Evolutionary conservation across 768 basidiomycete genomes (phyloP).

Genomic region (Tulasnella sp.): DNA sequence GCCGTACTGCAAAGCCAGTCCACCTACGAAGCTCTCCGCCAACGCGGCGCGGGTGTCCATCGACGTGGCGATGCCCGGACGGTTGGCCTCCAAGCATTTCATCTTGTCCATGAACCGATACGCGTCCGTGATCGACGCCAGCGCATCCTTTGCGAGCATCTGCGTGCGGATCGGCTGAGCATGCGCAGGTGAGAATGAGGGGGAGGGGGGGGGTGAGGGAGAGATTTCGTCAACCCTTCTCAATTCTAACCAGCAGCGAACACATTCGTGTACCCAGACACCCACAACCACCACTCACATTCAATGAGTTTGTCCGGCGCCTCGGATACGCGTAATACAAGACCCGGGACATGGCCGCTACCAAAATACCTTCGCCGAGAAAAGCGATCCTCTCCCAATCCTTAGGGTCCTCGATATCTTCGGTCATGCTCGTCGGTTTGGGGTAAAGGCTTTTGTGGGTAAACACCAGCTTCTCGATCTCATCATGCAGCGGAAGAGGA

Average conservation of each 20-base stretch:
- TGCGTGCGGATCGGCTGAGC: not conserved
- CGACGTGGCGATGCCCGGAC: not conserved
- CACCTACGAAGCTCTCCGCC: constrained; percentile 11
- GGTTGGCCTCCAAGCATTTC: not conserved
- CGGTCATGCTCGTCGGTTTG: not conserved
- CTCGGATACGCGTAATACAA: not conserved
- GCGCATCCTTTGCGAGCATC: constrained; percentile 14
- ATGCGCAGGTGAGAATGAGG: too few species aligned
- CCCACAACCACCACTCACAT: not conserved
- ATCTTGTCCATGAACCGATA: constrained; percentile 4
- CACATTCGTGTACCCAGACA: too few species aligned
- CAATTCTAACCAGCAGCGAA: too few species aligned
- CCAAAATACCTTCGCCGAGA: constrained; percentile 25
- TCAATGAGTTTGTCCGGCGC: not conserved
- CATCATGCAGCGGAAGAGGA: not conserved
- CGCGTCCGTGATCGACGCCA: constrained; percentile 21
- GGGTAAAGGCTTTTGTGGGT: constrained; percentile 25
- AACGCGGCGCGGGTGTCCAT: constrained; percentile 9
- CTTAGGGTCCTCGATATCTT: not conserved
- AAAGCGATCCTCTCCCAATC: constrained; percentile 30
- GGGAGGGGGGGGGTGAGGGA: too few species aligned
- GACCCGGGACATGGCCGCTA: constrained; percentile 1
- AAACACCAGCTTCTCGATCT: constrained; percentile 8
- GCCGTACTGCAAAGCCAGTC: constrained; percentile 15
- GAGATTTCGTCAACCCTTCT: too few species aligned